A percentile compares a stretch with the other conserved stretches of the same genome.
Conservation (phyloP, 257 asterid genomes). For the Euphrasia confusa region DNA sequence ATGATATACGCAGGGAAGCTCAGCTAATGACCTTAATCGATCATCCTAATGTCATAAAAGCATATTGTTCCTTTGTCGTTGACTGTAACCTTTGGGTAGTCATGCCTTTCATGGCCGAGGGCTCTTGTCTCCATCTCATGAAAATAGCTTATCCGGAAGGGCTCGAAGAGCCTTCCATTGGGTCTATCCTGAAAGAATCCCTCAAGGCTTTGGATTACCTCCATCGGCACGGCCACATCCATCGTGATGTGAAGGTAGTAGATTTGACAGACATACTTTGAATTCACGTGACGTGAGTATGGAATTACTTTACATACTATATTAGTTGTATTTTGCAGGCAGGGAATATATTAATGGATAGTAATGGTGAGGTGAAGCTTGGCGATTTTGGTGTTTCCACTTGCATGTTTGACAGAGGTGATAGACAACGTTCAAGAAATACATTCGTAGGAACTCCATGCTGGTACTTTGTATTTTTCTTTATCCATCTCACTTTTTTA, state of each 20-base stretch:
- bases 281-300: background rate
- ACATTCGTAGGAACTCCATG: slow-evolving; percentile 99
- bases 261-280: slow-evolving; percentile 18
- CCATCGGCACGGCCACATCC: slow-evolving; percentile 92
- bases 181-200: slow-evolving; percentile 85
- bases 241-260: slow-evolving; percentile 90
- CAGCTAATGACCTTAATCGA: slow-evolving; percentile 90
- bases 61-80: slow-evolving; percentile 93
- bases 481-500: background rate
- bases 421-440: slow-evolving; percentile 93
- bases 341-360: slow-evolving; percentile 88
- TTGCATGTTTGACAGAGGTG: slow-evolving; percentile 94
- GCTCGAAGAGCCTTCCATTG: slow-evolving; percentile 89
- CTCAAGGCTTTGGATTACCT: slow-evolving; percentile 95
- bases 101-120: slow-evolving; percentile 98
- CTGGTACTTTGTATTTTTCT: slow-evolving; percentile 45
- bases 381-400: slow-evolving; percentile 99
- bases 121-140: slow-evolving; percentile 98
- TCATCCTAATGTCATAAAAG: slow-evolving; percentile 89
- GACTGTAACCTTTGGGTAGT: slow-evolving; percentile 93
- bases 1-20: slow-evolving; percentile 96
- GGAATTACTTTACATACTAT: too few relatives aligned
- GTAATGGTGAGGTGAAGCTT: slow-evolving; percentile 85
- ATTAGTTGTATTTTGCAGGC: slow-evolving; percentile 47
- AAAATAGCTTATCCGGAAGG: slow-evolving; percentile 95